These are phyloP conservation scores for Chionographis japonica DNA, from an alignment of 106 monocot species.

Conservation along the genomic window DNA sequence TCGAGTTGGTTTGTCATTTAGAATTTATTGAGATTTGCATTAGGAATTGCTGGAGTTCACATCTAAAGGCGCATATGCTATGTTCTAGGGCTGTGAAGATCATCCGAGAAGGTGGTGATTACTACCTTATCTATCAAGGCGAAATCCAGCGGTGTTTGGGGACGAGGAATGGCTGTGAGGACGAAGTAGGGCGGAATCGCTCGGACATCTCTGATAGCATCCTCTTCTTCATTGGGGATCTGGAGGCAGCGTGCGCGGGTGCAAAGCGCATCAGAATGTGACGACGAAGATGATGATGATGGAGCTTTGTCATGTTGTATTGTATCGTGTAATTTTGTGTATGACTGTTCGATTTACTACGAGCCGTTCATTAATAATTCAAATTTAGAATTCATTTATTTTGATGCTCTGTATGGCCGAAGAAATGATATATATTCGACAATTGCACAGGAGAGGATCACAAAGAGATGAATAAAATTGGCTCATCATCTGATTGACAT, in stretches of 20 bases:
- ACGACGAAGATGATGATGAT: not conserved
- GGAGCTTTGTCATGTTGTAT: too few species aligned
- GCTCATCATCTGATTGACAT: too few species aligned
- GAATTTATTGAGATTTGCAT: not conserved
- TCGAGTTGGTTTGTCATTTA: too few species aligned
- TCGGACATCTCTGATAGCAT: constrained; percentile 31
- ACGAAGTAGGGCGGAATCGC: not conserved
- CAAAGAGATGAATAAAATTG: too few species aligned
- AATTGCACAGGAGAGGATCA: too few species aligned
- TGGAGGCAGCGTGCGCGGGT: constrained; percentile 34
- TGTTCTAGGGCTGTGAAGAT: constrained; percentile 43
- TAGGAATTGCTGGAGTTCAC: not conserved
- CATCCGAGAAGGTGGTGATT: constrained; percentile 45
- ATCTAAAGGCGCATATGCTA: not conserved
- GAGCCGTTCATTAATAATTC: too few species aligned
- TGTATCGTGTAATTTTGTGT: too few species aligned
- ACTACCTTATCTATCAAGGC: constrained; percentile 54
- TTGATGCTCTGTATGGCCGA: too few species aligned
- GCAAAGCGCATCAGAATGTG: constrained; percentile 24
- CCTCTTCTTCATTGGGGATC: constrained; percentile 56
- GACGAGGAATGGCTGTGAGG: not conserved
- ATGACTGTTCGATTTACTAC: too few species aligned
- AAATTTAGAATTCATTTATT: too few species aligned
- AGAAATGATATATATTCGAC: too few species aligned
- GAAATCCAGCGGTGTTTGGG: constrained; percentile 44